A percentile compares a stretch with the other conserved stretches of the same genome.
Conservation (phyloP, 2,329 filamentous ascomycete species). For the Rhytidhysteron rufulum region DNA sequence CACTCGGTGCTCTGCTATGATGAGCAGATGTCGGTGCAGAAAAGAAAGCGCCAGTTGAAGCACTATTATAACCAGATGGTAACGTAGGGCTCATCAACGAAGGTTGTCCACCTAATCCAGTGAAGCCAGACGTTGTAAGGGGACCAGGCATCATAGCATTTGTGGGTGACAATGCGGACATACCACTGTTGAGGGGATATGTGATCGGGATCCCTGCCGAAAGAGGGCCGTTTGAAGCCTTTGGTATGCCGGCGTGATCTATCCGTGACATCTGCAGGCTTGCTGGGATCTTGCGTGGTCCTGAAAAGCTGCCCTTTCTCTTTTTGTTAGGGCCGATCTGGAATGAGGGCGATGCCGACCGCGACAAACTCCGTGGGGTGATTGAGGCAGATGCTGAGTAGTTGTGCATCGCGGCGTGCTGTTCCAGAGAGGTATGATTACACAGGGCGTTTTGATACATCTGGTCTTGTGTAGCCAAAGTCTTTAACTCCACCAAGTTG, state of each 20-base stretch:
- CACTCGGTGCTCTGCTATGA: constrained; percentile 73
- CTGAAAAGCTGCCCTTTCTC: constrained; percentile 65
- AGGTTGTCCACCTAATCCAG: no score
- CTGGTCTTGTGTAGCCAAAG: not conserved
- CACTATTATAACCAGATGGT: constrained; percentile 63
- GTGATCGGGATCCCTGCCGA: constrained; percentile 30
- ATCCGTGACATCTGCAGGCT: constrained; percentile 79
- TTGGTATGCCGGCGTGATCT: constrained; percentile 48
- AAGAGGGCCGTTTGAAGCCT: not conserved
- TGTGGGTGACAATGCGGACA: constrained; percentile 6
- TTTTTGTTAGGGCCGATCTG: constrained; percentile 71
- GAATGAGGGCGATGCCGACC: constrained; percentile 67
- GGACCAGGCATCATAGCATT: constrained; percentile 5
- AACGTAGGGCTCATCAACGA: no score
- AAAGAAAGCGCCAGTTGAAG: constrained; percentile 55
- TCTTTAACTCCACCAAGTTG: not conserved
- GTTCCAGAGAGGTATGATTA: constrained; percentile 8
- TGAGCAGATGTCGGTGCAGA: constrained; percentile 70
- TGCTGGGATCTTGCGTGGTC: constrained; percentile 60
- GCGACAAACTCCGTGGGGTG: constrained; percentile 62
- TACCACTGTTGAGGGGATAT: constrained; percentile 27
- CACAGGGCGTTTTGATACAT: constrained; percentile 3
- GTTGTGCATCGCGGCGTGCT: not conserved
- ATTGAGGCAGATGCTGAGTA: constrained; percentile 43
- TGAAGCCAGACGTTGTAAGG: constrained; percentile 22